These are phyloP conservation scores for Colletotrichum scovillei DNA, from an alignment of 2,329 filamentous ascomycete genomes.

Conservation along the genomic window DNA sequence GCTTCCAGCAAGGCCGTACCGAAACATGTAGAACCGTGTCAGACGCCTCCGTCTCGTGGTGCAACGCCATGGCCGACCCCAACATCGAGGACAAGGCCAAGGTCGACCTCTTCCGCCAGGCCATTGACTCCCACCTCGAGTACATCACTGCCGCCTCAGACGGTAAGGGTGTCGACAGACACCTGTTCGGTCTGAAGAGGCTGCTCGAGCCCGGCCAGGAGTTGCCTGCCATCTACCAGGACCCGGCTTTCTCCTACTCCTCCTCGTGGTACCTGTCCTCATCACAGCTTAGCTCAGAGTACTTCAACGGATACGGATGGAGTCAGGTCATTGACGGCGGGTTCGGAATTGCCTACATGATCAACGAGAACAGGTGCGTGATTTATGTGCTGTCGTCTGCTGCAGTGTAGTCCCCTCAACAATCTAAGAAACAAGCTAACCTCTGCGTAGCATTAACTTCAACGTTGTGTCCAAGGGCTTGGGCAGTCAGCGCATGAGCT, in stretches of 20 bases:
- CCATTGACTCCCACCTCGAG: conserved; percentile 83
- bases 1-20: conserved; percentile 95
- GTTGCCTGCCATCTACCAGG: conserved; percentile 84
- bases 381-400: background rate
- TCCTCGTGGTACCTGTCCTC: conserved; percentile 90
- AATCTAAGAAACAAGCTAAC: conserved; percentile 23
- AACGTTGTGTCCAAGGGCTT: conserved; percentile 96
- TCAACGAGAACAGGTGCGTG: conserved; percentile 91
- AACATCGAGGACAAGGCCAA: conserved; percentile 71
- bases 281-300: conserved; percentile 92
- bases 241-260: conserved; percentile 87
- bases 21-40: conserved; percentile 95
- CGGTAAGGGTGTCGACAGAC: conserved; percentile 93
- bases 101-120: conserved; percentile 82
- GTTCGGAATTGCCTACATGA: conserved; percentile 99
- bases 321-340: conserved; percentile 96
- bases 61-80: conserved; percentile 83
- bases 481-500: conserved; percentile 92
- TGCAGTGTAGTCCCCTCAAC: background rate
- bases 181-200: conserved; percentile 97
- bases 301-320: conserved; percentile 99
- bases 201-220: conserved; percentile 84
- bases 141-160: conserved; percentile 92
- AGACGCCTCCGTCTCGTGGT: conserved; percentile 92
- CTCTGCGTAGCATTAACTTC: conserved; percentile 82